A percentile compares a stretch with the other conserved stretches of the same genome.
Evolutionary conservation across 106 monocot species (phyloP).

Genomic region (Dioscorea zingiberensis): DNA sequence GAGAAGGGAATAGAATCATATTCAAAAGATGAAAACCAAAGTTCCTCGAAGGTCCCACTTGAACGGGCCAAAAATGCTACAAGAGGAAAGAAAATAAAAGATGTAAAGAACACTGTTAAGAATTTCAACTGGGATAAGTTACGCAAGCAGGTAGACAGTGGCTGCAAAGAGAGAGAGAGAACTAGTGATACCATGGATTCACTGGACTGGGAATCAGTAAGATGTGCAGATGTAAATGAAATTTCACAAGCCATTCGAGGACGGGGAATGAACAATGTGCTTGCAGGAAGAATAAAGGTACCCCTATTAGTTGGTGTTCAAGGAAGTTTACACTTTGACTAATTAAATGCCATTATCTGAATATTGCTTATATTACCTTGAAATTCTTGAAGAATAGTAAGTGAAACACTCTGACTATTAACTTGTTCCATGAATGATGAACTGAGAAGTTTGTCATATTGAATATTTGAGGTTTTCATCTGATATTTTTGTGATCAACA

Average conservation of each 20-base stretch:
- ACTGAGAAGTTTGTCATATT: no score
- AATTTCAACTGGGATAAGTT: conserved; percentile 66
- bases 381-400: no score
- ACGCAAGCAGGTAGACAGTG: conserved; percentile 26
- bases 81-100: conserved; percentile 21
- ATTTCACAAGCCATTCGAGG: conserved; percentile 64
- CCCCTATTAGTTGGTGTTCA: background rate
- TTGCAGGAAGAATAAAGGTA: conserved; percentile 87
- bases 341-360: no score
- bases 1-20: conserved; percentile 9
- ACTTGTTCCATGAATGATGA: no score
- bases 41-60: conserved; percentile 14
- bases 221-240: conserved; percentile 47
- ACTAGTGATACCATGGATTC: conserved; percentile 44
- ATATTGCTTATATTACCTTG: no score
- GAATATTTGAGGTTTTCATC: no score
- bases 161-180: conserved; percentile 34
- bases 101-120: conserved; percentile 20
- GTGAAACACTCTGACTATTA: no score
- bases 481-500: no score
- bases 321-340: no score
- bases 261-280: conserved; percentile 86
- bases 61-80: conserved; percentile 12
- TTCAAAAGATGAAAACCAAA: conserved; percentile 12
- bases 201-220: conserved; percentile 72